These are phyloP conservation scores for Mentha longifolia DNA, from an alignment of 257 asterid species.

Conservation along the genomic window DNA sequence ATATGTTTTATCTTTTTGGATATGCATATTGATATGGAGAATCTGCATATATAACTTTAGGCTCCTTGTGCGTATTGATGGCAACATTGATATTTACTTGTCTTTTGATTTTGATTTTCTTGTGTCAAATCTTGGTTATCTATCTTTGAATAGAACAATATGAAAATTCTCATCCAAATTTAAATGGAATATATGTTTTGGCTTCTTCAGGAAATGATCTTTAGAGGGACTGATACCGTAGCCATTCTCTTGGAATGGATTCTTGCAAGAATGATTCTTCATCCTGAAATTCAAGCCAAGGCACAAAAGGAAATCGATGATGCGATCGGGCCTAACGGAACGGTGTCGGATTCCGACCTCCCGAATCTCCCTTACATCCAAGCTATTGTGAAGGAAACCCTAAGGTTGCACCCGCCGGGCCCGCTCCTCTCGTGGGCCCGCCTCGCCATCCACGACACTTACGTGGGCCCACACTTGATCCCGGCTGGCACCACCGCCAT, in stretches of 20 bases:
- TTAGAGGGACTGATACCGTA: constrained; percentile 83
- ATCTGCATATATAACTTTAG: constrained; percentile 49
- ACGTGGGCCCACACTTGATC: constrained; percentile 55
- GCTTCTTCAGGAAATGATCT: constrained; percentile 75
- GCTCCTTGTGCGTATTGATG: constrained; percentile 34
- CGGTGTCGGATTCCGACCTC: constrained; percentile 56
- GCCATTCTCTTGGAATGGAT: constrained; percentile 86
- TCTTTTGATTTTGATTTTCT: not conserved
- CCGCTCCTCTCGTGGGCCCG: constrained; percentile 94
- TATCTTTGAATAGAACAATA: constrained; percentile 14
- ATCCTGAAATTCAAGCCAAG: constrained; percentile 69
- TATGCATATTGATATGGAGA: constrained; percentile 42
- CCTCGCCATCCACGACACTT: constrained; percentile 62
- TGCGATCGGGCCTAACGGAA: constrained; percentile 36
- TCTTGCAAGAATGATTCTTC: constrained; percentile 86
- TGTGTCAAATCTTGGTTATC: constrained; percentile 15
- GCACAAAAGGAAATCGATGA: constrained; percentile 64
- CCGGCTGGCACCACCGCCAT: constrained; percentile 84
- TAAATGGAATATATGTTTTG: constrained; percentile 27
- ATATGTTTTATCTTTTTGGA: constrained; percentile 32
- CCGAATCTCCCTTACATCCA: constrained; percentile 59
- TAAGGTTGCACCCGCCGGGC: constrained; percentile 82
- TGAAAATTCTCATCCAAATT: constrained; percentile 16
- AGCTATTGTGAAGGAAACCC: constrained; percentile 78
- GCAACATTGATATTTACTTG: constrained; percentile 32